phyloP scores from a whole-genome alignment of 2,329 filamentous ascomycete genomes.

The Cladosporium cucumerinum region DNA sequence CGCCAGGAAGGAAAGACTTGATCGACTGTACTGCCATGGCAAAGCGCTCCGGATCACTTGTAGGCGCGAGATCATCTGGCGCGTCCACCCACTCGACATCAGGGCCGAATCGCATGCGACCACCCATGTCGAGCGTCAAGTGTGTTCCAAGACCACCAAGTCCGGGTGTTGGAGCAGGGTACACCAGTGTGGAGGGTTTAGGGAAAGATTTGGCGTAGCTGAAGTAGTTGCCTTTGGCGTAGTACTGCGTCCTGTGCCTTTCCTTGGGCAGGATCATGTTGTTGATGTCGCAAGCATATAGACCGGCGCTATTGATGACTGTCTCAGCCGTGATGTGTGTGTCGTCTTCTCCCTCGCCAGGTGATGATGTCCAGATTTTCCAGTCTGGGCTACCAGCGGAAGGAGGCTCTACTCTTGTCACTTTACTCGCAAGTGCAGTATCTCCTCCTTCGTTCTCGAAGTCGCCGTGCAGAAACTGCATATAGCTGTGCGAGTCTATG shows the following conservation, averaged over 20 bases:
- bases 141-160: constrained; percentile 86
- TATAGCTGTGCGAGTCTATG: constrained; percentile 79
- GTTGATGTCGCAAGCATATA: constrained; percentile 70
- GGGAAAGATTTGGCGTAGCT: constrained; percentile 68
- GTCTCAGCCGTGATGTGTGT: constrained; percentile 66
- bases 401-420: constrained; percentile 56
- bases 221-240: constrained; percentile 95
- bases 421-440: constrained; percentile 65
- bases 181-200: constrained; percentile 70
- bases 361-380: constrained; percentile 55
- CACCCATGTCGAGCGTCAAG: constrained; percentile 82
- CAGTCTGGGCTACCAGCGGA: constrained; percentile 61
- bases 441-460: constrained; percentile 76
- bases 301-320: constrained; percentile 80
- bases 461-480: constrained; percentile 73
- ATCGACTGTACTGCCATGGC: constrained; percentile 70
- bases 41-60: constrained; percentile 62
- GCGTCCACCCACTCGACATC: constrained; percentile 89
- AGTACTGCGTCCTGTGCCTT: constrained; percentile 63
- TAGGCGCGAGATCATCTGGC: constrained; percentile 60
- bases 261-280: constrained; percentile 71
- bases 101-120: constrained; percentile 84
- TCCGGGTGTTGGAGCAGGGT: constrained; percentile 80
- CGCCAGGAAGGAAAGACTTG: constrained; percentile 68
- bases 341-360: constrained; percentile 35